Evolutionary conservation across 345 rosid genomes (phyloP), one percentile per base, ranked within the genome.

Genomic region (Salix caprea): DNA sequence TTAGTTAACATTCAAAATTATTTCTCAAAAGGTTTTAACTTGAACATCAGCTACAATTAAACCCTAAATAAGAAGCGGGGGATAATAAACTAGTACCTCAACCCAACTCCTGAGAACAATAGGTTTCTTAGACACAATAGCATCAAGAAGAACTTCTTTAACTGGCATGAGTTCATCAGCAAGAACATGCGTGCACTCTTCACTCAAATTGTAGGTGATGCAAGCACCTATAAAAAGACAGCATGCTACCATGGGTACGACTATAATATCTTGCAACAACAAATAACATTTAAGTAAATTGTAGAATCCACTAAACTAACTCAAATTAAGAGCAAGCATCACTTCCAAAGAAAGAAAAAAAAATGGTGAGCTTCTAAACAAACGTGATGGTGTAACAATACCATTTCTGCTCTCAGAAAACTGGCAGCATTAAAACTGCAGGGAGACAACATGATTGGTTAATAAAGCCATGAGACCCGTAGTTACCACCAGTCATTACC

Each of bases 111-210:
- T 67, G 61, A 79, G 82, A 72, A 87, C 79, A 48, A 95, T 67
- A 46, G 89, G 85, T 79, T 91, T 93, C 81, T 83, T 88, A 48
- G 90, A 81, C 77, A 91, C 79, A 19, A 90, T 40, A 73, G 91
- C 98, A 82, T 91, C 87, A 71, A 93, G 71, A 26, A 93, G 60
- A 76, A 85, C 86, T 70, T 84, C 88, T 72, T 81, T 79, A 21
- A 90, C 82, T 80, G 85, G 88, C 79, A 83, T 81, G 71, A 67
- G 79, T 32, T 84, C 81, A 70, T 88, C 90, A 82, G 88, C 80
- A 72, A 95, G 83, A 65, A 93, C 86, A 83, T 93, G 97, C 0
- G 97, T 93, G 85, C 97, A 93, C 75, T 90, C 97, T 44, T 87
- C 87, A 76, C 78, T 82, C 75, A 84, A 83, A 26, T 79, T 78